Percentiles rank a stretch among this genome's conserved stretches.
Conservation (phyloP, 306 rosid genomes). For the Casuarina glauca region DNA sequence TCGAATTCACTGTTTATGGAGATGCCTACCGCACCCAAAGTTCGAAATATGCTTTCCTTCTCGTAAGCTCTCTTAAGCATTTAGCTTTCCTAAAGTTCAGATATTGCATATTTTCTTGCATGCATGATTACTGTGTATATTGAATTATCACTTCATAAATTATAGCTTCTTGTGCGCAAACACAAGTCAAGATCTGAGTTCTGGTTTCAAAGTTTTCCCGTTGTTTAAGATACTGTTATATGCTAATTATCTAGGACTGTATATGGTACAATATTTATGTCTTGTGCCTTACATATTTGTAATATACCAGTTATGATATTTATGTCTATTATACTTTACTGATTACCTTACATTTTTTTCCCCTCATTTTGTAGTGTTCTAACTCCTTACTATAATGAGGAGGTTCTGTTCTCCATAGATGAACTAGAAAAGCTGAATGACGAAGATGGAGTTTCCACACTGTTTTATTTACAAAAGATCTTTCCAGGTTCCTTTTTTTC, state of each 20-base stretch:
- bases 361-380: slow-evolving; percentile 60
- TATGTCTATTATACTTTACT: neutral
- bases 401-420: slow-evolving; percentile 73
- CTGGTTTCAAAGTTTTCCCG: neutral
- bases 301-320: neutral
- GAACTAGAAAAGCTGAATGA: slow-evolving; percentile 63
- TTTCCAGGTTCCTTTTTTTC: slow-evolving; percentile 69
- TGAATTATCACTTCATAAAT: slow-evolving; percentile 13
- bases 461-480: slow-evolving; percentile 91
- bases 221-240: neutral
- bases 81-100: slow-evolving; percentile 5
- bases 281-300: neutral
- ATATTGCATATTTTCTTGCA: slow-evolving; percentile 6
- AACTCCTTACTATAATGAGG: slow-evolving; percentile 78
- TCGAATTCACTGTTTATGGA: slow-evolving; percentile 95
- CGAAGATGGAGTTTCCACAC: slow-evolving; percentile 96
- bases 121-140: slow-evolving; percentile 14
- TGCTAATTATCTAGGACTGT: neutral
- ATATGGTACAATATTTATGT: neutral
- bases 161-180: neutral
- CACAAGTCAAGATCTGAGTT: neutral
- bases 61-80: slow-evolving; percentile 59
- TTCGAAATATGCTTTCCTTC: slow-evolving; percentile 91
- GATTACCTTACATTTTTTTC: neutral
- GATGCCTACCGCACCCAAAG: slow-evolving; percentile 95